Evolutionary conservation across 805 yeast species (phyloP).

Genomic region (Candida incommunis): DNA sequence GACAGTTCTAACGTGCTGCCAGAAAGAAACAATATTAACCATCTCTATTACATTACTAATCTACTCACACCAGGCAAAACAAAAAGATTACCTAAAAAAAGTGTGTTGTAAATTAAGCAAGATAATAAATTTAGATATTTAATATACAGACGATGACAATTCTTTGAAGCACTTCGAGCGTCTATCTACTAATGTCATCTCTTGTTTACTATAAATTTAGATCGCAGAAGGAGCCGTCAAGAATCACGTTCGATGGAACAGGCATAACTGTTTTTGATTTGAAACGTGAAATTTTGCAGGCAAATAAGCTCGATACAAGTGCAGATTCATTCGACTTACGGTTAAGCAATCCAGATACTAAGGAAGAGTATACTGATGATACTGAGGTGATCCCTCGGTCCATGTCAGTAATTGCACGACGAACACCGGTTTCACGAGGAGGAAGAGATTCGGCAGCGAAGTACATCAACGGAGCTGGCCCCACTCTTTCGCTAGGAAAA

Average conservation of each 20-base stretch:
- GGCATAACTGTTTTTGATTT: constrained; percentile 91
- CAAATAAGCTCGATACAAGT: constrained; percentile 71
- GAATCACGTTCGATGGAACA: constrained; percentile 88
- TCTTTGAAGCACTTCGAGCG: no score
- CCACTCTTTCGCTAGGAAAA: constrained; percentile 19
- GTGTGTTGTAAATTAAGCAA: no score
- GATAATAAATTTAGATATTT: no score
- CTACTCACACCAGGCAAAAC: no score
- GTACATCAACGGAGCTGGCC: constrained; percentile 41
- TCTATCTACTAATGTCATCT: constrained; percentile 86
- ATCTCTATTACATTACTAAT: no score
- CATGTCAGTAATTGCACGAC: constrained; percentile 61
- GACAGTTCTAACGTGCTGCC: no score
- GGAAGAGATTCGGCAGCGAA: constrained; percentile 42
- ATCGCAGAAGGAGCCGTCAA: constrained; percentile 67
- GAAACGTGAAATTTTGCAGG: constrained; percentile 75
- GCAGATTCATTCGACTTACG: constrained; percentile 61
- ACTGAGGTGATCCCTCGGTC: constrained; percentile 86
- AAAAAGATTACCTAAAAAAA: no score
- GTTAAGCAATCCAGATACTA: constrained; percentile 56
- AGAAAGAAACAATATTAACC: no score
- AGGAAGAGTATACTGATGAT: constrained; percentile 73
- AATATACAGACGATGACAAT: no score
- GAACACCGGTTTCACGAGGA: constrained; percentile 52
- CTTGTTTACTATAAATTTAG: constrained; percentile 75